Conservation (phyloP, 2,329 filamentous ascomycete genomes). For the Claviceps sp. region DNA sequence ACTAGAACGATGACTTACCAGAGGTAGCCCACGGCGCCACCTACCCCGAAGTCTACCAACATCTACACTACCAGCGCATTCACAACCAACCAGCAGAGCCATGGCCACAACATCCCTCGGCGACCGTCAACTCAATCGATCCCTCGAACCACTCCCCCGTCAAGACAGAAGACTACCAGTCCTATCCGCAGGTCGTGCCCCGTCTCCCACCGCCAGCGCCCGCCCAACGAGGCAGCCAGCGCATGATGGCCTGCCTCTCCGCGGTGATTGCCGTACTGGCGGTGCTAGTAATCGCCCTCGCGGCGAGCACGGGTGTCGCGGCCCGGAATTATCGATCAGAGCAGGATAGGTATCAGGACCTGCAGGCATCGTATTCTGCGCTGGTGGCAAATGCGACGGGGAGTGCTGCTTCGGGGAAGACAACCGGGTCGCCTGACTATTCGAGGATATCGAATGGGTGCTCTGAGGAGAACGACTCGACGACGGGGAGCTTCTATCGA, state of each 20-base stretch:
- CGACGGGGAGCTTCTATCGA: slow-evolving; percentile 14
- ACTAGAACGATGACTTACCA: background rate
- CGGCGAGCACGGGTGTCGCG: slow-evolving; percentile 29
- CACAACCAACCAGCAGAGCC: background rate
- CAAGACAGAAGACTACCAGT: background rate
- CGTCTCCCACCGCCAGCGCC: background rate
- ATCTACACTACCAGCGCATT: background rate
- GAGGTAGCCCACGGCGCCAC: slow-evolving; percentile 1
- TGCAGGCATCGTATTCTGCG: slow-evolving; percentile 14
- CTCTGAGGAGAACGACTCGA: slow-evolving; percentile 18
- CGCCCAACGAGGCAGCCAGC: background rate
- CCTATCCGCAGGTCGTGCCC: background rate
- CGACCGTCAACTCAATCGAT: background rate
- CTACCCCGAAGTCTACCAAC: background rate
- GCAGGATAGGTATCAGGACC: slow-evolving; percentile 6
- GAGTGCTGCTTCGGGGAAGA: background rate
- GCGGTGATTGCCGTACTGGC: slow-evolving; percentile 25
- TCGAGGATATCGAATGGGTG: slow-evolving; percentile 26
- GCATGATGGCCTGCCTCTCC: slow-evolving; percentile 20
- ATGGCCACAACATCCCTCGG: background rate
- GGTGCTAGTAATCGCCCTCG: slow-evolving; percentile 29
- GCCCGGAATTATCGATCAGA: slow-evolving; percentile 25
- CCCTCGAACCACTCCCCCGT: background rate
- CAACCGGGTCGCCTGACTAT: background rate
- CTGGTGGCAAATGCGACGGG: background rate